Evolutionary conservation across 1,284 basidiomycete genomes (phyloP).

Genomic region (Bjerkandera adusta): DNA sequence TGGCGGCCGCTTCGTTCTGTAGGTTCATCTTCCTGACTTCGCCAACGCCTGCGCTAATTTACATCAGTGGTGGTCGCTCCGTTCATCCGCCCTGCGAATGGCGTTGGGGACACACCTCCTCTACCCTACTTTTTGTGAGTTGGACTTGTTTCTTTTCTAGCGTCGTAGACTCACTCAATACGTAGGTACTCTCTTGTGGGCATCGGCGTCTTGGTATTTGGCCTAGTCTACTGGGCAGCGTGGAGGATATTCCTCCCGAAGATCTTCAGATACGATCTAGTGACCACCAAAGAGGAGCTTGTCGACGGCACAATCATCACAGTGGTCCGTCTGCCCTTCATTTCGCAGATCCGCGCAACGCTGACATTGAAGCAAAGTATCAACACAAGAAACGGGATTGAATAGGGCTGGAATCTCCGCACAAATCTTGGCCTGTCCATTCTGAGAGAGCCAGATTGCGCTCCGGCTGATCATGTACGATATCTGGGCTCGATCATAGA

Average conservation of each 20-base stretch:
- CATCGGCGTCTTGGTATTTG: constrained; percentile 41
- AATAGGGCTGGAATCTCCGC: no score
- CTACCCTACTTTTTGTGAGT: constrained; percentile 53
- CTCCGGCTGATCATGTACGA: no score
- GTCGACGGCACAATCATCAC: constrained; percentile 52
- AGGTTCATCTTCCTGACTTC: neutral
- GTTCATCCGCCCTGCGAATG: constrained; percentile 46
- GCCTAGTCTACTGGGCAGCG: constrained; percentile 47
- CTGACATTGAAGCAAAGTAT: no score
- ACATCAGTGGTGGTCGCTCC: constrained; percentile 46
- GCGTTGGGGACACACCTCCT: constrained; percentile 51
- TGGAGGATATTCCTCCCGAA: constrained; percentile 47
- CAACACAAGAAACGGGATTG: no score
- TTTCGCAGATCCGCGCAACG: neutral
- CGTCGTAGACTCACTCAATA: neutral
- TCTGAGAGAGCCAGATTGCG: no score
- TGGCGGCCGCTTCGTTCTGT: constrained; percentile 42
- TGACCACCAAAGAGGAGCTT: constrained; percentile 40
- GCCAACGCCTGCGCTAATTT: neutral
- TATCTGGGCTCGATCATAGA: no score
- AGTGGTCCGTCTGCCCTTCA: constrained; percentile 33
- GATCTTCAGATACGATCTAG: constrained; percentile 42
- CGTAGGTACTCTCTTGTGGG: constrained; percentile 49
- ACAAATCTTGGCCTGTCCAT: no score
- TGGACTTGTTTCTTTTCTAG: no score